These are phyloP conservation scores for Trypanosoma rangeli DNA, from an alignment of 208 protist genomes.

Conservation along the genomic window DNA sequence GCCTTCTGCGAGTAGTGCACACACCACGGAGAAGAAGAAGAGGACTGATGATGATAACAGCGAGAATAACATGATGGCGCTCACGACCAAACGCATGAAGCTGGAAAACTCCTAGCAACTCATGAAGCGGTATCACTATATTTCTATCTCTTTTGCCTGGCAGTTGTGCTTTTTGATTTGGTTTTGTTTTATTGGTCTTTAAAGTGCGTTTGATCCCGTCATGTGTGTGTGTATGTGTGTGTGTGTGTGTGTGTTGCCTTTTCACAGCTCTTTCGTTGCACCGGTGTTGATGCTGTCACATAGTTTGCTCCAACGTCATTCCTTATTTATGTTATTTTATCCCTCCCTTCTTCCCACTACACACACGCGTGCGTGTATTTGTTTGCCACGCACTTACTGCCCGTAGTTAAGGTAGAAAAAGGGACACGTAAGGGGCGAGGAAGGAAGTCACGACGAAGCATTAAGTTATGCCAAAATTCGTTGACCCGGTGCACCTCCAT, in stretches of 20 bases:
- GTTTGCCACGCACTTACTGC: neutral
- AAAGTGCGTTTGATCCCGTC: neutral
- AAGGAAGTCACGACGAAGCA: conserved; percentile 21
- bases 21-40: neutral
- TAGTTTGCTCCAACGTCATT: neutral
- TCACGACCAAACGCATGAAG: conserved; percentile 18
- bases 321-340: conserved; percentile 13
- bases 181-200: conserved; percentile 14
- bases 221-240: conserved; percentile 16
- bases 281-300: too few relatives aligned
- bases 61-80: conserved; percentile 2
- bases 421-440: neutral
- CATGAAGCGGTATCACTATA: neutral
- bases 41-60: neutral
- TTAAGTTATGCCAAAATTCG: conserved; percentile 25
- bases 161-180: conserved; percentile 4
- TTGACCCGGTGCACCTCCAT: conserved; percentile 27
- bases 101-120: conserved; percentile 3
- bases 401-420: conserved; percentile 6
- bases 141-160: neutral
- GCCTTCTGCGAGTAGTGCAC: neutral
- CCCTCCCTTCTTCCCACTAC: conserved; percentile 14
- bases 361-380: conserved; percentile 3
- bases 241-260: neutral
- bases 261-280: too few relatives aligned